Evolutionary conservation across 805 yeast species (phyloP).

Genomic region (Grigorovia yakushimaensis): DNA sequence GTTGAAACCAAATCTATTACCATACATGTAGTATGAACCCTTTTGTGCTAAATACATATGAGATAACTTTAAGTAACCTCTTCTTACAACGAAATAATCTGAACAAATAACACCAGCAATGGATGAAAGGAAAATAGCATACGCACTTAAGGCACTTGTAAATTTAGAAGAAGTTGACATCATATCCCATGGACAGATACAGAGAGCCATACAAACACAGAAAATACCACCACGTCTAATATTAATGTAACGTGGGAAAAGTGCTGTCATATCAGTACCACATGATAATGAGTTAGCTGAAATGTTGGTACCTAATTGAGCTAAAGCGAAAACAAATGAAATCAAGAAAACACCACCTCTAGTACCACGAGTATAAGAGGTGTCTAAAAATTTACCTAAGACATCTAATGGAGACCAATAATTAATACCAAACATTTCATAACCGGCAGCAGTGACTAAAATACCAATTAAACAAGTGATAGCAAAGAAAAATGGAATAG

Average conservation of each 20-base stretch:
- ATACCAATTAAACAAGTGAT: constrained; percentile 73
- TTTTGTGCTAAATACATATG: constrained; percentile 46
- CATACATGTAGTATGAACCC: constrained; percentile 39
- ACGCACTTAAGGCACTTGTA: constrained; percentile 67
- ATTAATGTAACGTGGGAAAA: constrained; percentile 49
- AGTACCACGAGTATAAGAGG: constrained; percentile 37
- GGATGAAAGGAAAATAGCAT: constrained; percentile 67
- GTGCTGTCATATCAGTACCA: constrained; percentile 47
- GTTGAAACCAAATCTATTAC: constrained; percentile 50
- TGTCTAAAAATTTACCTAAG: constrained; percentile 35
- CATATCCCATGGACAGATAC: constrained; percentile 74
- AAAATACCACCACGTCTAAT: constrained; percentile 54
- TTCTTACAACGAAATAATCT: constrained; percentile 55
- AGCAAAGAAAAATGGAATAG: constrained; percentile 65
- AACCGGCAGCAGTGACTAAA: constrained; percentile 62
- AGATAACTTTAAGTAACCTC: constrained; percentile 52
- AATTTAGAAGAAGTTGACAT: constrained; percentile 54
- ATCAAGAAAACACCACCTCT: constrained; percentile 68
- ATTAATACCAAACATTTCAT: constrained; percentile 32
- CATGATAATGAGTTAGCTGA: constrained; percentile 55
- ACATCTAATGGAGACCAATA: constrained; percentile 50
- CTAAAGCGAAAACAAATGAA: constrained; percentile 52
- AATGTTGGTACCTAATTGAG: constrained; percentile 71
- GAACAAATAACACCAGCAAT: constrained; percentile 60
- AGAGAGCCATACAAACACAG: constrained; percentile 57